Conservation (phyloP, 176 grass and related monocot genomes). For the Tillandsia leiboldiana region DNA sequence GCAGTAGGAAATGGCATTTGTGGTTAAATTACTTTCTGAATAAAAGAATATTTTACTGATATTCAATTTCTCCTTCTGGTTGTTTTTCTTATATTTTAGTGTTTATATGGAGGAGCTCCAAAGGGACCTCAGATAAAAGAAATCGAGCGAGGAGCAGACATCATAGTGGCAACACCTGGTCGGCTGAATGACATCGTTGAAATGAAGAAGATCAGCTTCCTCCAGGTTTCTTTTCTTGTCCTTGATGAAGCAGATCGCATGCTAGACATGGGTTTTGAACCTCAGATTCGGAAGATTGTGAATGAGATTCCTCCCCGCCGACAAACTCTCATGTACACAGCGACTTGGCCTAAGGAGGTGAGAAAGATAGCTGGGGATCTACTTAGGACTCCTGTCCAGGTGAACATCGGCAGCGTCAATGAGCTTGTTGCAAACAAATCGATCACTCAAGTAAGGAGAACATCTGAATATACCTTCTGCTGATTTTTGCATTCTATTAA, state of each 20-base stretch:
- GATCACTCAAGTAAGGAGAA: conserved; percentile 66
- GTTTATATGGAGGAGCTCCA: conserved; percentile 89
- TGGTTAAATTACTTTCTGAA: too few relatives aligned
- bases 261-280: conserved; percentile 99
- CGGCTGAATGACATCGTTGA: conserved; percentile 95
- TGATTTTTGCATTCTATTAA: background rate
- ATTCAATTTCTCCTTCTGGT: conserved; percentile 7
- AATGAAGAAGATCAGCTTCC: conserved; percentile 83
- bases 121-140: conserved; percentile 92
- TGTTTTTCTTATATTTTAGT: conserved; percentile 30
- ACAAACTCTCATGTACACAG: conserved; percentile 98
- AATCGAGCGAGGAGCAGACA: conserved; percentile 87
- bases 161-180: conserved; percentile 94
- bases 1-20: too few relatives aligned
- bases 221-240: conserved; percentile 83
- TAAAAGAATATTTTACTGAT: background rate
- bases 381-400: conserved; percentile 79
- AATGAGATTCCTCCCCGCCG: conserved; percentile 68
- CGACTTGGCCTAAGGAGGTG: conserved; percentile 96
- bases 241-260: conserved; percentile 97
- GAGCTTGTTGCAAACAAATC: conserved; percentile 97
- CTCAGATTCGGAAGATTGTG: conserved; percentile 89
- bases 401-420: conserved; percentile 87
- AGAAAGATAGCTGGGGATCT: conserved; percentile 95
- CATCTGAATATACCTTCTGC: background rate